phyloP scores from a whole-genome alignment of 495 filamentous ascomycete species.

The Hyphodiscus hymeniophilus region DNA sequence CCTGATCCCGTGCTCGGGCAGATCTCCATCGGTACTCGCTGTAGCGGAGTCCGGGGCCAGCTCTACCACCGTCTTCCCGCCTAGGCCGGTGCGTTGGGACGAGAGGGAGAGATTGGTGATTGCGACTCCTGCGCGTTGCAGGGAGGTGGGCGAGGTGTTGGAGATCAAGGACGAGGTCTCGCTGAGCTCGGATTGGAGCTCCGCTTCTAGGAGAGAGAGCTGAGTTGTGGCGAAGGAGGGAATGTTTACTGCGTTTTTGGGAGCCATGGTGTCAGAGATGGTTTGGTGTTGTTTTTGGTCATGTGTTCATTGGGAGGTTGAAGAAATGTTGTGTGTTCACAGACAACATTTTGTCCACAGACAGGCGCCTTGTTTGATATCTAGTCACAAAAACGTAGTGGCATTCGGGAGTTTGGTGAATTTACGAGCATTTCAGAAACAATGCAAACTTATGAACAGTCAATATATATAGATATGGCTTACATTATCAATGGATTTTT shows the following conservation, averaged over 20 bases:
- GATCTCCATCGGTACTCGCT: constrained; percentile 29
- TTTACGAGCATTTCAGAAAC: no score
- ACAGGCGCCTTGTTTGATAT: no score
- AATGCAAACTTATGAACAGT: no score
- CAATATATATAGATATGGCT: no score
- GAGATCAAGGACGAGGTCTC: constrained; percentile 65
- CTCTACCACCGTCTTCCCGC: constrained; percentile 79
- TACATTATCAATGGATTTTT: no score
- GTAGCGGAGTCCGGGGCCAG: constrained; percentile 68
- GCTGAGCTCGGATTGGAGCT: constrained; percentile 71
- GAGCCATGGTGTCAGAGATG: constrained; percentile 29
- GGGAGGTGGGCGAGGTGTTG: constrained; percentile 57
- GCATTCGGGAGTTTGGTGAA: no score
- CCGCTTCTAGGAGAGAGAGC: constrained; percentile 64
- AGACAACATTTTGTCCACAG: no score
- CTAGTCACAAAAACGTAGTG: no score
- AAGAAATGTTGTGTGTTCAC: not conserved
- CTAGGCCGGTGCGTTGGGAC: constrained; percentile 85
- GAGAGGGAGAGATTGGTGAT: constrained; percentile 67
- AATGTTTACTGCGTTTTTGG: constrained; percentile 47
- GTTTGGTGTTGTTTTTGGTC: constrained; percentile 3
- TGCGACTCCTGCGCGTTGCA: constrained; percentile 82
- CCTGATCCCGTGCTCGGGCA: constrained; percentile 77
- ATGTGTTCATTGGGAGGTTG: constrained; percentile 8
- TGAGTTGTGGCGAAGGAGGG: constrained; percentile 71